A percentile compares a stretch with the other conserved stretches of the same genome.
These are phyloP conservation scores for Leccinum pachyderme DNA, from an alignment of 1,284 basidiomycete genomes.

Conservation along the genomic window DNA sequence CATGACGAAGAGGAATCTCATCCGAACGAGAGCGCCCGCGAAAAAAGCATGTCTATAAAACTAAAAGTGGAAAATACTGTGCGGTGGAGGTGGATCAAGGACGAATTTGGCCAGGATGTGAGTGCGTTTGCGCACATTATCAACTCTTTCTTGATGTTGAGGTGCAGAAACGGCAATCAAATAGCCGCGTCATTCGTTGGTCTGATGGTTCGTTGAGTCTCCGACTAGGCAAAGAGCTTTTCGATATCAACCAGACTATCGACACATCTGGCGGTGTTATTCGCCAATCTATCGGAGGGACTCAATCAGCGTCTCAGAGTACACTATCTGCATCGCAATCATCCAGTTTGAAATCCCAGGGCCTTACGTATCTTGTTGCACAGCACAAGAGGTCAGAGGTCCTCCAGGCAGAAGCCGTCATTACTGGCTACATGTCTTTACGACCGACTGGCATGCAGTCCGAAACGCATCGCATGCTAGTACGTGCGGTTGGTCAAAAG, in stretches of 20 bases:
- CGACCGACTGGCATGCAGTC: slow-evolving; percentile 88
- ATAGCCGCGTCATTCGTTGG: slow-evolving; percentile 86
- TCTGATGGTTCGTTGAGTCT: slow-evolving; percentile 88
- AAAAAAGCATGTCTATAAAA: slow-evolving; percentile 77
- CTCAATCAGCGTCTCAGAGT: slow-evolving; percentile 37
- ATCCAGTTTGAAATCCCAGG: slow-evolving; percentile 49
- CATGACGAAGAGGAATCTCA: slow-evolving; percentile 66
- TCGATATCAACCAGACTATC: slow-evolving; percentile 78
- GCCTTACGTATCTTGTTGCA: slow-evolving; percentile 85
- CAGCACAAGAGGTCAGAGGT: slow-evolving; percentile 86
- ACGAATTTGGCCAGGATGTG: slow-evolving; percentile 67
- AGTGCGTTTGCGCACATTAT: slow-evolving; percentile 29
- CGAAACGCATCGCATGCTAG: slow-evolving; percentile 85
- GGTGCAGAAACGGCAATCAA: slow-evolving; percentile 75
- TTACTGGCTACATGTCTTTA: slow-evolving; percentile 82
- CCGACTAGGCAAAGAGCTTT: slow-evolving; percentile 85
- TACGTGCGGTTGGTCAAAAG: slow-evolving; percentile 82
- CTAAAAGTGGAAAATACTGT: slow-evolving; percentile 89
- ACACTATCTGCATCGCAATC: slow-evolving; percentile 26
- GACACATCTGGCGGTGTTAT: slow-evolving; percentile 66
- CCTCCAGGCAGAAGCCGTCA: slow-evolving; percentile 78
- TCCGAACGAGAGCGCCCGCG: slow-evolving; percentile 55
- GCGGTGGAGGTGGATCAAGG: slow-evolving; percentile 85
- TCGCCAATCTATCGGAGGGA: slow-evolving; percentile 51
- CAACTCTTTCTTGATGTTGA: slow-evolving; percentile 5